Conservation (phyloP, 1,139 yeast species). For the Lodderomyces elongisporus region DNA sequence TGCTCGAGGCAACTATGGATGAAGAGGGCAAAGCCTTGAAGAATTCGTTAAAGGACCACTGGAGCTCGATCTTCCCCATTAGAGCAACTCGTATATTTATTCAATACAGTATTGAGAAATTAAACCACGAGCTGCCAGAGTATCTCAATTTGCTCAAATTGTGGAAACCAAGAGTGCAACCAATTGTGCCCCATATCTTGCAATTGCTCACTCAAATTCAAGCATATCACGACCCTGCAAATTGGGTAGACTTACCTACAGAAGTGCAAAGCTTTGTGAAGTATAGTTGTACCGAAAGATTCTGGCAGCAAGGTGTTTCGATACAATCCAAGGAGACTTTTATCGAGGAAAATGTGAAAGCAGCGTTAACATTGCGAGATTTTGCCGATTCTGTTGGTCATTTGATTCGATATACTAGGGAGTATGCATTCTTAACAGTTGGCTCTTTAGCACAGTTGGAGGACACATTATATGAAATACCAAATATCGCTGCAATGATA, state of each 20-base stretch:
- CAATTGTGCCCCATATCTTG: slow-evolving; percentile 84
- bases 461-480: slow-evolving; percentile 82
- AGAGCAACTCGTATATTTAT: slow-evolving; percentile 92
- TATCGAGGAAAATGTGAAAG: slow-evolving; percentile 89
- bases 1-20: slow-evolving; percentile 80
- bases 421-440: slow-evolving; percentile 85
- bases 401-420: slow-evolving; percentile 89
- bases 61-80: slow-evolving; percentile 93
- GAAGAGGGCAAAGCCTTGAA: slow-evolving; percentile 80
- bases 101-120: slow-evolving; percentile 90
- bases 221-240: slow-evolving; percentile 88
- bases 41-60: slow-evolving; percentile 74
- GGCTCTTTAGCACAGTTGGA: slow-evolving; percentile 90
- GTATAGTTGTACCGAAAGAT: slow-evolving; percentile 84
- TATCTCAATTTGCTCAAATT: slow-evolving; percentile 65
- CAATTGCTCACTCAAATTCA: slow-evolving; percentile 86
- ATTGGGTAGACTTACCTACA: slow-evolving; percentile 82
- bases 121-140: slow-evolving; percentile 72
- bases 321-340: slow-evolving; percentile 92
- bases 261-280: slow-evolving; percentile 89
- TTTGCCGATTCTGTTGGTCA: slow-evolving; percentile 99
- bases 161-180: slow-evolving; percentile 93
- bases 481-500: slow-evolving; percentile 67
- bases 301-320: slow-evolving; percentile 98
- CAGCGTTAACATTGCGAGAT: slow-evolving; percentile 88